A percentile compares a stretch with the other conserved stretches of the same genome.
phyloP scores from a whole-genome alignment of 1,284 basidiomycete genomes.

The Volvariella surrecta region DNA sequence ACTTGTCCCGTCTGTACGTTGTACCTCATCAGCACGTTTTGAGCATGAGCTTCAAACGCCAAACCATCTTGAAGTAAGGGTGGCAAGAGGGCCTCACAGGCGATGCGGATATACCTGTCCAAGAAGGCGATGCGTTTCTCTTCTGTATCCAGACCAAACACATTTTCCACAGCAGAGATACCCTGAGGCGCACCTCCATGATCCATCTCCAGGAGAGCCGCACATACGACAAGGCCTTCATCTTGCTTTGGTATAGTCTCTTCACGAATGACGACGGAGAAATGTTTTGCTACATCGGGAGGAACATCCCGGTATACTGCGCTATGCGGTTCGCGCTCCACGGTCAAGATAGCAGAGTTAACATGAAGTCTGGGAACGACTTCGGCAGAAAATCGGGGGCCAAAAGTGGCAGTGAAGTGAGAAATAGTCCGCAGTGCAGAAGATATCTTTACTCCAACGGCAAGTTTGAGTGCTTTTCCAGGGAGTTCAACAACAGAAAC shows the following conservation, averaged over 20 bases:
- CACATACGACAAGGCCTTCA: constrained; percentile 35
- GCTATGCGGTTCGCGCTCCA: constrained; percentile 37
- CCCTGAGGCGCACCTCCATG: constrained; percentile 28
- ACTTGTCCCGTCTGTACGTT: constrained; percentile 28
- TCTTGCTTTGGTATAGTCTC: constrained; percentile 26
- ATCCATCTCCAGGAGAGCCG: constrained; percentile 38
- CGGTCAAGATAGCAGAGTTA: constrained; percentile 27
- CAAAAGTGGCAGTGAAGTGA: constrained; percentile 44
- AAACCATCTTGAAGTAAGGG: constrained; percentile 41
- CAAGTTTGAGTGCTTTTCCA: constrained; percentile 34
- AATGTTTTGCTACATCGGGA: constrained; percentile 39
- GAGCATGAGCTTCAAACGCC: constrained; percentile 46
- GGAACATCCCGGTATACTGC: constrained; percentile 30
- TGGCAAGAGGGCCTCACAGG: constrained; percentile 38
- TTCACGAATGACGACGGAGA: constrained; percentile 36
- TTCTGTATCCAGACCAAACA: constrained; percentile 32
- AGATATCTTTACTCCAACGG: constrained; percentile 44
- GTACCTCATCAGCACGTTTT: constrained; percentile 42
- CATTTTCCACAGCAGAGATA: constrained; percentile 33
- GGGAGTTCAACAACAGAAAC: constrained; percentile 32
- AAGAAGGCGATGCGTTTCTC: constrained; percentile 34
- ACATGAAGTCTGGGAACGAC: constrained; percentile 36
- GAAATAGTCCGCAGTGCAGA: constrained; percentile 45
- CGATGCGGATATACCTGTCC: constrained; percentile 36
- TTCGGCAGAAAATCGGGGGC: constrained; percentile 39